A percentile compares a stretch with the other conserved stretches of the same genome.
Evolutionary conservation across 2,329 filamentous ascomycete species (phyloP).

Genomic region (Ilyonectria robusta): DNA sequence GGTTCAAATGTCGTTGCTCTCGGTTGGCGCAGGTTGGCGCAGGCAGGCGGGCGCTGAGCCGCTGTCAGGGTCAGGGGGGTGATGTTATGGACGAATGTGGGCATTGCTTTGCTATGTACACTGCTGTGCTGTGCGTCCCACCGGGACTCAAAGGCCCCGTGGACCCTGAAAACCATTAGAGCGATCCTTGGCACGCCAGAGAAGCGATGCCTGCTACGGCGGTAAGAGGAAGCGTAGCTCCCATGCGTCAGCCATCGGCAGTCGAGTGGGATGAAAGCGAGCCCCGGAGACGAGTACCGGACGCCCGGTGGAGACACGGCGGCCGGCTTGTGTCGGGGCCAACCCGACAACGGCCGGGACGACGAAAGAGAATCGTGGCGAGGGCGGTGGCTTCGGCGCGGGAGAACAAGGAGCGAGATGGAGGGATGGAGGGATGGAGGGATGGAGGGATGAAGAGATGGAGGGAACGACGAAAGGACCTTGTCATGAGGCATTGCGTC

Average conservation of each 20-base stretch:
- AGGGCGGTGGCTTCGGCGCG: not conserved
- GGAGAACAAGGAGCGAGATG: conserved; percentile 2
- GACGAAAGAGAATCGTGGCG: not conserved
- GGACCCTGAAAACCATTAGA: not conserved
- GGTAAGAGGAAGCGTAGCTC: not conserved
- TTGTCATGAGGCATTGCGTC: not conserved
- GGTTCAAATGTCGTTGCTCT: conserved; percentile 7
- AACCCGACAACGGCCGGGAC: conserved; percentile 17
- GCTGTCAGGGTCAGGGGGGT: conserved; percentile 9
- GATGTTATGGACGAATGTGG: not conserved
- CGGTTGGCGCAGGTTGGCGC: conserved; percentile 21
- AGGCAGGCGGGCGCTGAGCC: conserved; percentile 21
- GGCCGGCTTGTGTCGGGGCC: conserved; percentile 24
- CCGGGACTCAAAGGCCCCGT: not conserved
- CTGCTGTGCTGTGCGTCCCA: conserved; percentile 16
- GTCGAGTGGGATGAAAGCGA: conserved; percentile 20
- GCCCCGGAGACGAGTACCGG: conserved; percentile 15
- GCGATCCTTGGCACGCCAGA: not conserved
- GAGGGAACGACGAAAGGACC: not conserved
- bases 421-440: not conserved
- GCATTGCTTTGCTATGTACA: conserved; percentile 2
- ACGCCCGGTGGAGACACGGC: conserved; percentile 26
- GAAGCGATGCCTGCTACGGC: not conserved
- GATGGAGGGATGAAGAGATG: not conserved
- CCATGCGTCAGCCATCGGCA: conserved; percentile 15